Evolutionary conservation across 2,329 filamentous ascomycete species (phyloP).

Genomic region (Claviceps monticola): DNA sequence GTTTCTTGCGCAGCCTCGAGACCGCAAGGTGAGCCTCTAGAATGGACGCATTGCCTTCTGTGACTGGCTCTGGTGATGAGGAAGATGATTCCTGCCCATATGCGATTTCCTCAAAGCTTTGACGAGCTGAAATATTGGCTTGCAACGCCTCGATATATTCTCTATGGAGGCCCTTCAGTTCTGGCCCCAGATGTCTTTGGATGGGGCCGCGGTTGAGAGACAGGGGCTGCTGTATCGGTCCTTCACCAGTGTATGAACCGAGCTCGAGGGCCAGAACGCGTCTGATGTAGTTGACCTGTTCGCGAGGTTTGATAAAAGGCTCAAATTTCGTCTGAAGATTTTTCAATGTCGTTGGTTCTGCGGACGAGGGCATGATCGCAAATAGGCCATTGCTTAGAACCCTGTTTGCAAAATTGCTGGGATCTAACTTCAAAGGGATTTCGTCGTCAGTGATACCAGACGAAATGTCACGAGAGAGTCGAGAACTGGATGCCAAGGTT

Average conservation of each 20-base stretch:
- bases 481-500: neutral
- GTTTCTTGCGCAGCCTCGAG: constrained; percentile 38
- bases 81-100: constrained; percentile 7
- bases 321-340: constrained; percentile 30
- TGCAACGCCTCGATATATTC: constrained; percentile 42
- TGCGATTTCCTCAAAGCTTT: constrained; percentile 29
- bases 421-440: neutral
- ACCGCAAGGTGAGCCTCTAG: constrained; percentile 38
- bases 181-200: constrained; percentile 20
- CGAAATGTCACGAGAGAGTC: neutral
- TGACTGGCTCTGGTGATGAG: constrained; percentile 3
- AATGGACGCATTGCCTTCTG: constrained; percentile 9
- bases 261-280: constrained; percentile 41
- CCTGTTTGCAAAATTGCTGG: neutral
- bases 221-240: constrained; percentile 29
- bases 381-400: neutral
- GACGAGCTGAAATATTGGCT: constrained; percentile 36
- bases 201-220: constrained; percentile 31
- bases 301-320: constrained; percentile 41
- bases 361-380: constrained; percentile 16
- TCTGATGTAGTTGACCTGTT: constrained; percentile 42
- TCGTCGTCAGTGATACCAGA: neutral
- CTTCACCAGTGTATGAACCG: constrained; percentile 30
- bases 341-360: constrained; percentile 16
- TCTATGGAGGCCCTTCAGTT: constrained; percentile 33